Evolutionary conservation across 495 filamentous ascomycete genomes (phyloP).

Genomic region (Talaromyces adpressus): DNA sequence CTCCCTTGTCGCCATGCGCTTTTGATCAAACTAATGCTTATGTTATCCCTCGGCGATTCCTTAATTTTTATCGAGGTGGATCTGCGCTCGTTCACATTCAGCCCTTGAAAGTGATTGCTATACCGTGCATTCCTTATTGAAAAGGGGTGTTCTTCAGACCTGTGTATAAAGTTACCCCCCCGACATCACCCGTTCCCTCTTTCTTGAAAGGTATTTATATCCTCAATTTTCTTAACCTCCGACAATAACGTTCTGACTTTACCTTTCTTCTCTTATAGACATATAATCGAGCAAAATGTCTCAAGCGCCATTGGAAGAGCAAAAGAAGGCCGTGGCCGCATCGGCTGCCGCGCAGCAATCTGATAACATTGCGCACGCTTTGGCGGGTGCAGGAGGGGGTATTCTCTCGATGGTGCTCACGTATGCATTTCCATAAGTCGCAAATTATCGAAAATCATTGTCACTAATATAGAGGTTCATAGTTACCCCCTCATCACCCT

Average conservation of each 20-base stretch:
- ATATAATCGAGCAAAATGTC: conserved; percentile 24
- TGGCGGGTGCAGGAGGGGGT: conserved; percentile 84
- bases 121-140: neutral
- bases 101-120: neutral
- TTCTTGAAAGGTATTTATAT: neutral
- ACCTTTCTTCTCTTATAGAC: neutral
- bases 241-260: neutral
- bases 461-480: neutral
- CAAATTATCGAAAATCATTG: neutral
- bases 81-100: neutral
- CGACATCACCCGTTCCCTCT: neutral
- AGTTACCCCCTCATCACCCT: conserved; percentile 96
- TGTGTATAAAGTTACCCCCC: neutral
- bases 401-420: conserved; percentile 93
- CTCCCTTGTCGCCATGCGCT: neutral
- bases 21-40: neutral
- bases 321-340: conserved; percentile 29
- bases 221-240: neutral
- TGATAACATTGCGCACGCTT: conserved; percentile 85
- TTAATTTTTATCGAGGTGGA: neutral
- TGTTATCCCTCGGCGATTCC: conserved; percentile 1
- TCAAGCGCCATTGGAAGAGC: conserved; percentile 25
- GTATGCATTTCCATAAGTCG: conserved; percentile 34
- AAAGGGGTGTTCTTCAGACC: neutral
- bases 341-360: conserved; percentile 59